Evolutionary conservation across 192 early-diverging fungal genomes (phyloP).

Genomic region (Backusella macrospora): DNA sequence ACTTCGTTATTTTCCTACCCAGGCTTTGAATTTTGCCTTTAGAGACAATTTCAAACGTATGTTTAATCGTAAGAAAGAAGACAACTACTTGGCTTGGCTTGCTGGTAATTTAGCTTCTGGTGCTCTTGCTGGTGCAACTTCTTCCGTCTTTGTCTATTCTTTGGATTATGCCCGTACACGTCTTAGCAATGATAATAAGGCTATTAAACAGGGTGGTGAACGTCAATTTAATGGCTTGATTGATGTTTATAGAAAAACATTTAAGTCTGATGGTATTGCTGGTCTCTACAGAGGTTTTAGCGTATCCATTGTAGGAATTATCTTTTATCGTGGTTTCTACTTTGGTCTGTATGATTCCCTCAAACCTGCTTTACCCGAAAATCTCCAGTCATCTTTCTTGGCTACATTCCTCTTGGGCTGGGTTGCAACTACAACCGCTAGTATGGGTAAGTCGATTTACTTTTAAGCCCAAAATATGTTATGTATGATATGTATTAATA

Average conservation of each 20-base stretch:
- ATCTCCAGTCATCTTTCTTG: conserved; percentile 43
- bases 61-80: conserved; percentile 79
- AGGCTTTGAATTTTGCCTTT: conserved; percentile 96
- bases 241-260: conserved; percentile 83
- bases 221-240: conserved; percentile 92
- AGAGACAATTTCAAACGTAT: conserved; percentile 94
- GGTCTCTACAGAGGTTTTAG: conserved; percentile 97
- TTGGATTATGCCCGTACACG: conserved; percentile 98
- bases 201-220: conserved; percentile 71
- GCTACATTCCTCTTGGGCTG: conserved; percentile 50
- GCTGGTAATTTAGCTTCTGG: conserved; percentile 92
- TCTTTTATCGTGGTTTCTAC: conserved; percentile 84
- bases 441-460: conserved; percentile 48
- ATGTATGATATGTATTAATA: background rate
- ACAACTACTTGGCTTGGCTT: conserved; percentile 83
- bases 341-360: conserved; percentile 78
- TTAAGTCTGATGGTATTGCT: conserved; percentile 77
- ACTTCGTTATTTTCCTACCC: conserved; percentile 97
- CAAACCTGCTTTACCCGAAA: conserved; percentile 45
- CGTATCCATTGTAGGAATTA: conserved; percentile 86
- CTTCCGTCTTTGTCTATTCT: conserved; percentile 89
- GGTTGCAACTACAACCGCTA: conserved; percentile 83
- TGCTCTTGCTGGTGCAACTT: conserved; percentile 90
- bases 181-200: conserved; percentile 85
- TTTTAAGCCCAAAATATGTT: background rate